These are phyloP conservation scores for Quercus robur DNA, from an alignment of 306 rosid genomes.

Conservation along the genomic window DNA sequence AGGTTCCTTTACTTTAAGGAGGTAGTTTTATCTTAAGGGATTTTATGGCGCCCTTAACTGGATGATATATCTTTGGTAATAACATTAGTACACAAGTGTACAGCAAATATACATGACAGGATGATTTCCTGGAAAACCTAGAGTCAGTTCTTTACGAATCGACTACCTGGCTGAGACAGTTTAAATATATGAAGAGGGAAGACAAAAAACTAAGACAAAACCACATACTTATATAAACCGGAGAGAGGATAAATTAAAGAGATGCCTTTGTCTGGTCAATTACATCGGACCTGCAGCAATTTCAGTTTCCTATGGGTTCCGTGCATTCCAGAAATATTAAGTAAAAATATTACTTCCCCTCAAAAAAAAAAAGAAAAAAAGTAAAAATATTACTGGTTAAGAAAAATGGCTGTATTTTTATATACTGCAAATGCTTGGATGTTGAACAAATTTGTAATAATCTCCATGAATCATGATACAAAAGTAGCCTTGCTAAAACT, in stretches of 20 bases:
- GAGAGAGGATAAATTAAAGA: conserved; percentile 18
- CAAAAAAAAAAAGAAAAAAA: background rate
- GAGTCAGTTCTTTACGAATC: conserved; percentile 47
- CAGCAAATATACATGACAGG: conserved; percentile 47
- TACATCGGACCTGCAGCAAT: conserved; percentile 17
- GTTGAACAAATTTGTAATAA: background rate
- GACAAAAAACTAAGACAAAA: conserved; percentile 17
- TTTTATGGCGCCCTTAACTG: conserved; percentile 22
- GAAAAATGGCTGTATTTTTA: background rate
- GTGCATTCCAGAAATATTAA: conserved; percentile 35
- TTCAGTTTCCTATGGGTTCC: conserved; percentile 27
- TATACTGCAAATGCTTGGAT: background rate
- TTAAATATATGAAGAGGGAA: conserved; percentile 8
- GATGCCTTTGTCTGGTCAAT: conserved; percentile 21
- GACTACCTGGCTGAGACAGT: conserved; percentile 31
- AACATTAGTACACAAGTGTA: conserved; percentile 34
- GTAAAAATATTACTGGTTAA: background rate
- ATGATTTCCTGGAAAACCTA: conserved; percentile 37
- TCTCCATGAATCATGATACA: background rate
- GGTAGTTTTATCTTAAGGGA: background rate
- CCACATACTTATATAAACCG: conserved; percentile 31
- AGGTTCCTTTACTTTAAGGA: no score
- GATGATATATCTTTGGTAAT: conserved; percentile 18
- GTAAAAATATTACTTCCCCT: background rate
- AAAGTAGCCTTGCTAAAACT: background rate